These are phyloP conservation scores for Malassezia dermatis DNA, from an alignment of 1,284 basidiomycete genomes.

Conservation along the genomic window DNA sequence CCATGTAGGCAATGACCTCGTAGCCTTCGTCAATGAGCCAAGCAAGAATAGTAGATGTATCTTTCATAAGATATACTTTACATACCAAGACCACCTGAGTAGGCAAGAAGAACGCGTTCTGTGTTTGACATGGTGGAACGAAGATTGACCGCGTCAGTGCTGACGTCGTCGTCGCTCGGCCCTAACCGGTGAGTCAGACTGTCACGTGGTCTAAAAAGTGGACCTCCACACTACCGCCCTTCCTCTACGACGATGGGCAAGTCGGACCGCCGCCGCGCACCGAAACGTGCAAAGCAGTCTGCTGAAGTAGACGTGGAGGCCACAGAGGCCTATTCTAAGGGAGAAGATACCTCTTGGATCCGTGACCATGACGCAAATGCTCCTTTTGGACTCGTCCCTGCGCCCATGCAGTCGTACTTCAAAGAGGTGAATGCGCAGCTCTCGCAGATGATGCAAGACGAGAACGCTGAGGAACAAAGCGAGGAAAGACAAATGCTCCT, in stretches of 20 bases:
- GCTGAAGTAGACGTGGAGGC: not conserved
- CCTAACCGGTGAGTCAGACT: not conserved
- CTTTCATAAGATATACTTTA: conserved; percentile 28
- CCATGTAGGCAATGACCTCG: conserved; percentile 96
- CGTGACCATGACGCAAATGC: conserved; percentile 8
- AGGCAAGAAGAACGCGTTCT: conserved; percentile 83
- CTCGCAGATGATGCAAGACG: not conserved
- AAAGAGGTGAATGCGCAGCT: conserved; percentile 15
- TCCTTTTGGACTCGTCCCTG: conserved; percentile 14
- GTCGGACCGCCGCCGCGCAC: conserved; percentile 12
- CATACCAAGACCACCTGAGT: conserved; percentile 93
- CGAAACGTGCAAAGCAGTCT: conserved; percentile 9
- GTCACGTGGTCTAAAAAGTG: conserved; percentile 1
- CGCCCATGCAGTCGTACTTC: conserved; percentile 15
- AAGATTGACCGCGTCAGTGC: not conserved
- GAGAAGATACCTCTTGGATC: not conserved
- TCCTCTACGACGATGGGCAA: conserved; percentile 2
- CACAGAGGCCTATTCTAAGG: not conserved
- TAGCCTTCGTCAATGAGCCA: conserved; percentile 81
- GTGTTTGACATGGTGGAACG: conserved; percentile 40
- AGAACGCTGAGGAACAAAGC: conserved; percentile 15
- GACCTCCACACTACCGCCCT: not conserved
- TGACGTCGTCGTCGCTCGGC: not conserved
- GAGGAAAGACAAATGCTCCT: conserved; percentile 32
- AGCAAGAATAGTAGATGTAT: conserved; percentile 47